These are phyloP conservation scores for Simmondsia chinensis DNA, from an alignment of 148 eudicot species.

Conservation along the genomic window DNA sequence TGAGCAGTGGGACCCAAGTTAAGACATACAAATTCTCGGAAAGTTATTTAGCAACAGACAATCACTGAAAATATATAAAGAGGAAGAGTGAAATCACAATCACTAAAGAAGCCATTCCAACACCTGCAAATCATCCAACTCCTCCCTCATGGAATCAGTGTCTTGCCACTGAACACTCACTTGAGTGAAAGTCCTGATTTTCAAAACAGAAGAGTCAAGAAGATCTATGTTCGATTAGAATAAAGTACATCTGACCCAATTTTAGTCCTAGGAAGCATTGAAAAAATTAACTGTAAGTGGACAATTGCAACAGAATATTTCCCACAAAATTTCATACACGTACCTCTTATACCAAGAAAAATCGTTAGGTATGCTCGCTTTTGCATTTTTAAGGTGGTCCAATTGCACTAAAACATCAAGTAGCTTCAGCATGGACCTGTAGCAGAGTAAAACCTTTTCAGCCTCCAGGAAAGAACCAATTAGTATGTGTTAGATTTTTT, in stretches of 20 bases:
- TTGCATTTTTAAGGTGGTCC: slow-evolving; percentile 98
- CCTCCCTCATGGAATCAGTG: slow-evolving; percentile 95
- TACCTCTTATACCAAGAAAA: slow-evolving; percentile 99
- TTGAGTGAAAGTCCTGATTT: slow-evolving; percentile 91
- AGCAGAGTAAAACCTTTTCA: slow-evolving; percentile 10
- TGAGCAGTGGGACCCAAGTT: slow-evolving; percentile 8
- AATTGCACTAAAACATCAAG: slow-evolving; percentile 92
- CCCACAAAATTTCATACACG: too few relatives aligned
- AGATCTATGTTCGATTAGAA: too few relatives aligned
- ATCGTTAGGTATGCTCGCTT: slow-evolving; percentile 99
- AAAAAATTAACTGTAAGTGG: too few relatives aligned
- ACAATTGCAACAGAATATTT: too few relatives aligned
- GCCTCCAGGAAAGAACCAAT: background rate
- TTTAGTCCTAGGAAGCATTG: too few relatives aligned
- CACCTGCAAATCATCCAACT: slow-evolving; percentile 92
- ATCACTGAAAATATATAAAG: slow-evolving; percentile 1
- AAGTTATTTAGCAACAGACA: background rate
- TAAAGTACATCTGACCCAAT: too few relatives aligned
- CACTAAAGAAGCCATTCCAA: background rate
- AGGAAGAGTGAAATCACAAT: slow-evolving; percentile 3
- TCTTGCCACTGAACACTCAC: slow-evolving; percentile 99
- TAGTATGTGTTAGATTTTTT: too few relatives aligned
- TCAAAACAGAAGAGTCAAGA: background rate
- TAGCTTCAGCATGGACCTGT: slow-evolving; percentile 96
- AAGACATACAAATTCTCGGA: background rate